Base-by-base conservation (phyloP, 23 red algal genomes). In the Gracilaria gracilis region DNA sequence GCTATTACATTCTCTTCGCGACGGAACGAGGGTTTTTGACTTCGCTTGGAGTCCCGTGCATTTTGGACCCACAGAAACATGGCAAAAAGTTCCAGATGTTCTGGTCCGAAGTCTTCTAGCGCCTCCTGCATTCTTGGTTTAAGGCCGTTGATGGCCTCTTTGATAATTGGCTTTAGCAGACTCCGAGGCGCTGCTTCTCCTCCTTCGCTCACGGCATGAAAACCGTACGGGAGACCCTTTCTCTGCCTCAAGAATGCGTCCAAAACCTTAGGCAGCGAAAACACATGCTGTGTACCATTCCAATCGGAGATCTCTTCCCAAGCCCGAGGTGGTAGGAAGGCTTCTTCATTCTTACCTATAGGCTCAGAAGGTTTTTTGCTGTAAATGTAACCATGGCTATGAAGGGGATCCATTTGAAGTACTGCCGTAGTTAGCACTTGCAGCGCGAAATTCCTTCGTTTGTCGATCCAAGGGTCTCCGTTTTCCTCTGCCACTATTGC, bases 11-110 rank as follows among this genome's bases (percentile, higher is more conserved):
- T 31, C 31, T 69, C 64, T 32, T 69, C 64, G 0, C 1, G 3
- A 34, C 33, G 61, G 5, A 33, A 65, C 25, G 2, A 14, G 17
- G 17, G 20, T 17, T 64, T 48, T 8, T 57, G 37, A 17, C 16
- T 16, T 11, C 47, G 23, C 27, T 42, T 59, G n/a, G 25, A 19
- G 28, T 53, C 21, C 0, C 61, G 82, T 19, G 67, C 74, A 49
- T 75, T 62, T 33, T 90, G 54, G 7, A 90, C 59, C 54, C 75
- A 62, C 16, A 90, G 28, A 47, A 90, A 90, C 15, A 90, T 38
- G 23, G 59, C 53, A 27, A 90, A 90, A 54, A 70, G 74, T 23
- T 81, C 59, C 17, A 81, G n/a, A 34, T 90, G 87, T 21, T 90
- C 71, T 23, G 31, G 4, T 54, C 37, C 36, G 47, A 90, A 61